phyloP scores from a whole-genome alignment of 106 monocot species.

The Phalaenopsis aphrodite region DNA sequence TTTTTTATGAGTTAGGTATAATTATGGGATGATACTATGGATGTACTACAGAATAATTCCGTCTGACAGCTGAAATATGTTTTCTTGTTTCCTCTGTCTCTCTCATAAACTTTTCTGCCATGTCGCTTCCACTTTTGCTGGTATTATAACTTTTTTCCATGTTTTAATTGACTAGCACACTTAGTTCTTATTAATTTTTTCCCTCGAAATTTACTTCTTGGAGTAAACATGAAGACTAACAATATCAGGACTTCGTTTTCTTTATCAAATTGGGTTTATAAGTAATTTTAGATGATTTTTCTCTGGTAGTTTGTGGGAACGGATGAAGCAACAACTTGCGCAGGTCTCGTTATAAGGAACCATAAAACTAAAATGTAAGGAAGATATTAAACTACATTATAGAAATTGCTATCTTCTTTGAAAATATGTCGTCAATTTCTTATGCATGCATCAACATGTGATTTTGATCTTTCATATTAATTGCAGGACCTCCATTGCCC shows the following conservation, averaged over 20 bases:
- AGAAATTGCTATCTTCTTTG: not conserved
- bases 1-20: no score
- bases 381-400: not conserved
- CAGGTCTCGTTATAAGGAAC: slow-evolving; percentile 79
- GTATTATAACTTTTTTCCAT: not conserved
- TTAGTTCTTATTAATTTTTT: not conserved
- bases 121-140: not conserved
- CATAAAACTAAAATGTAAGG: slow-evolving; percentile 70
- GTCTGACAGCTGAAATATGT: no score
- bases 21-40: no score
- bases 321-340: slow-evolving; percentile 94
- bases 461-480: no score
- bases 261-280: not conserved
- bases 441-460: not conserved
- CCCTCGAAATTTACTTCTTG: not conserved
- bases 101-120: not conserved
- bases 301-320: slow-evolving; percentile 59
- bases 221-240: not conserved
- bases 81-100: not conserved
- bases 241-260: not conserved
- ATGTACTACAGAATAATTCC: no score
- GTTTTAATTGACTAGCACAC: not conserved
- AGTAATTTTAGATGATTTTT: not conserved
- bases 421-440: slow-evolving; percentile 7
- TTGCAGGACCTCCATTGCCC: slow-evolving; percentile 36